Conservation (phyloP, 306 rosid genomes). For the Gynostemma pentaphyllum region DNA sequence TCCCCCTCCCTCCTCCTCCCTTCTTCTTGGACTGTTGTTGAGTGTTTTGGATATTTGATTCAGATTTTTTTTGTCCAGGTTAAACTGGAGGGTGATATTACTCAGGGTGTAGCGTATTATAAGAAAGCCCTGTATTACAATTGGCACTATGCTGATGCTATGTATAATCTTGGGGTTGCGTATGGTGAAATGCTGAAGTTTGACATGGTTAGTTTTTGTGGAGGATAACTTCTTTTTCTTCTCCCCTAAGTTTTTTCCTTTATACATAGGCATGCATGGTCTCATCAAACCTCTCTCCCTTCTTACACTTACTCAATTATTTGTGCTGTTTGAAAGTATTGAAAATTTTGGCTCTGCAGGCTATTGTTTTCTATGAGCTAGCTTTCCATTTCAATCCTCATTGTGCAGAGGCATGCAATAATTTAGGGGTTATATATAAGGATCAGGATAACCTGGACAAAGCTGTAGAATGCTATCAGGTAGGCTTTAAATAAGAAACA, state of each 20-base stretch:
- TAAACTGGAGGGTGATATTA: constrained; percentile 91
- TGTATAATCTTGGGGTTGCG: constrained; percentile 99
- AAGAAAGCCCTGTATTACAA: constrained; percentile 90
- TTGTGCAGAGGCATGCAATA: constrained; percentile 98
- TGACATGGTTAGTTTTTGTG: constrained; percentile 59
- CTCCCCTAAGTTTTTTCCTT: background rate
- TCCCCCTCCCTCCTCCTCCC: no score
- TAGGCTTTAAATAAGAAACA: no score
- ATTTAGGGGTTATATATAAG: constrained; percentile 95
- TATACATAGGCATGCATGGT: background rate
- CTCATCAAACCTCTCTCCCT: background rate
- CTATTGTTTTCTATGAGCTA: constrained; percentile 93
- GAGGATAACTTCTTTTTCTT: background rate
- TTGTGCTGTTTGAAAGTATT: constrained; percentile 10
- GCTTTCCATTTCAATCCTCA: constrained; percentile 98
- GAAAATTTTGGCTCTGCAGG: constrained; percentile 37
- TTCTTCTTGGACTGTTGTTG: background rate
- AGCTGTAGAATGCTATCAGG: constrained; percentile 99
- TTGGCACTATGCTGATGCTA: constrained; percentile 99
- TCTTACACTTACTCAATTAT: constrained; percentile 3
- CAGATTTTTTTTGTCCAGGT: constrained; percentile 38
- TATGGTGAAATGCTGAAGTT: constrained; percentile 98
- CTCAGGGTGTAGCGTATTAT: constrained; percentile 77
- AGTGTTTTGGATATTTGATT: constrained; percentile 12
- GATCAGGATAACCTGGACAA: constrained; percentile 96